Evolutionary conservation across 1,284 basidiomycete species (phyloP), one percentile per base, ranked within the genome.

Genomic region (Malassezia psittaci): DNA sequence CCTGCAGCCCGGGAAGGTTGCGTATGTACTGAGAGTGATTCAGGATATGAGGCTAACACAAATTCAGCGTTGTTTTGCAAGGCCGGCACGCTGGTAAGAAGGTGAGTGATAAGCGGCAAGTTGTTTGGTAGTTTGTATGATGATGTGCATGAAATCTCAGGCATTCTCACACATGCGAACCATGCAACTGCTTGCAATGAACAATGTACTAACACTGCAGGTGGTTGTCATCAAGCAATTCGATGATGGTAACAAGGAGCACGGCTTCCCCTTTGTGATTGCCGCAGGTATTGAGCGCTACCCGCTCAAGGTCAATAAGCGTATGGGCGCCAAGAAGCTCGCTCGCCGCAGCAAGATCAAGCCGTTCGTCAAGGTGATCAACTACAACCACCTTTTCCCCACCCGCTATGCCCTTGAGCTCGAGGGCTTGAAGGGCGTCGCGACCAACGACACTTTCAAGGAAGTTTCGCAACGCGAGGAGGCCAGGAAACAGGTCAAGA

Each of bases 1-100:
- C 62, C 90, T 88, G 85, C 94, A 96, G 82, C 87, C 91, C 78
- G 91, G 91, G 80, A 96, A 96, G 84, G 90, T 90, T 75, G 68
- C 75, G 54, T 59, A 50, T 45, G 57, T 59, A 48, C 44, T 42
- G 16, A 41, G 33, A 11, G 6, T 45, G 12, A 15, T 3, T 12
- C 5, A n/a, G 33, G n/a, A 13, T 8, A 47, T 16, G 18, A 19
- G 29, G 35, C 51, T 45, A 40, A 52, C 50, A 12, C 12, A 15
- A 8, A 16, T 9, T 41, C 40, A 59, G 57, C 35, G 66, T 75
- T 61, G 66, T 72, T 51, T 69, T 74, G 47, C 68, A 68, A 58
- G 72, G 72, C 45, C 67, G 72, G 56, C 65, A 72, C 59, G 72
- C 72, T 58, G 72, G 72, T 59, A 71, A 73, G 67, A 74, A 74